Evolutionary conservation across 208 protist species (phyloP).

Genomic region (Strigomonas galati): DNA sequence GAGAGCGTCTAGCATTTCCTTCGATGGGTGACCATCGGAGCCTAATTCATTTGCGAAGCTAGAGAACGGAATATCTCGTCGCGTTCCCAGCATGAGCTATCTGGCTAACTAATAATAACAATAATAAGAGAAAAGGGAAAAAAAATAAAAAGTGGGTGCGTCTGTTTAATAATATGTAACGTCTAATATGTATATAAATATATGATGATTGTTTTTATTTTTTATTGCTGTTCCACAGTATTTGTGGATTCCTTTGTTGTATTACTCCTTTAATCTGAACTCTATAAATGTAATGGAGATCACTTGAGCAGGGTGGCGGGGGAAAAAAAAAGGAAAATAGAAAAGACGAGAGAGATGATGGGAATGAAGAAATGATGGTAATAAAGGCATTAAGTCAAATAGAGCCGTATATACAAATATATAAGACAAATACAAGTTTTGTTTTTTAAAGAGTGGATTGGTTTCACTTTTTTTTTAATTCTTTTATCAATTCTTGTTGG

Average conservation of each 20-base stretch:
- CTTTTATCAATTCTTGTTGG: neutral
- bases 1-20: constrained; percentile 12
- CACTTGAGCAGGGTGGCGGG: neutral
- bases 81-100: neutral
- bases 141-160: neutral
- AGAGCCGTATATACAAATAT: no score
- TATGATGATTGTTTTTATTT: neutral
- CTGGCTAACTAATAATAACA: no score
- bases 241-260: no score
- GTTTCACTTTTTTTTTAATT: neutral
- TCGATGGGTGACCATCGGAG: constrained; percentile 21
- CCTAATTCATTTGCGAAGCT: neutral
- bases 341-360: neutral
- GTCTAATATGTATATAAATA: constrained; percentile 16
- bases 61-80: neutral
- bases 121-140: neutral
- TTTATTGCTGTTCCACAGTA: no score
- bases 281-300: no score
- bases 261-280: no score
- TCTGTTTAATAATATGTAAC: constrained; percentile 15
- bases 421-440: no score
- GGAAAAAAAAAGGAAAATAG: neutral
- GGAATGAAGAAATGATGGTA: neutral
- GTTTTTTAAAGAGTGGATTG: no score
- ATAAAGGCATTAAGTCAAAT: neutral